Base-by-base conservation (phyloP, 179 eudicot species). In the Beta macrorhiza region DNA sequence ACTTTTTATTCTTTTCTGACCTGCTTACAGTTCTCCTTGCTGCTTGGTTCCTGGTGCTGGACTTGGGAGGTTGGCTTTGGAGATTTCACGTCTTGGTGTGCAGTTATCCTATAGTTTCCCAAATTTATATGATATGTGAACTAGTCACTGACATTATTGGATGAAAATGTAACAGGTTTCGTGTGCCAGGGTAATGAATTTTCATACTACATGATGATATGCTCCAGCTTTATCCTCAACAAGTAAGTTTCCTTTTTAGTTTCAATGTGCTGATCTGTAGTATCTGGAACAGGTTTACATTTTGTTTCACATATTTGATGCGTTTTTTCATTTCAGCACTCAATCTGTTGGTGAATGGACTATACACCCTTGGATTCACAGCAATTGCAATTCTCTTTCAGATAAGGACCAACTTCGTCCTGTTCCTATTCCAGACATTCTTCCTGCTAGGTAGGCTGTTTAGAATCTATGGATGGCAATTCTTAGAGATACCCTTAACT, bases 1-100 rank as follows among this genome's bases (percentile, higher is more conserved):
- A 64, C 47, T 47, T 67, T 64, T 44, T 58, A 9, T 51, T 73
- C 15, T 44, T 61, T 67, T 68, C 25, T 10, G 65, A 42, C 61
- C 57, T 74, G 73, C 52, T 79, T 72, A 59, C 83, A 96, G 98
- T 74, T 96, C 98, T 80, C 99, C 97, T 79, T 80, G 92, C 84
- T 96, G 99, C 87, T 88, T 96, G 84, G 96, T 96, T 83, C 99
- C 99, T 87, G 99, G 99, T 84, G 99, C 99, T 89, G 99, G 99
- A 83, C 97, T 96, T 83, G 99, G 99, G 79, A 91, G 99, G 87
- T 84, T 96, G 87, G 99, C 99, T 75, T 89, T 96, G 89, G 99
- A 96, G 83, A 96, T 96, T 85, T 96, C 99, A 75, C 83, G 93
- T 75, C 89, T 90, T 72, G 99, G 99, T 96, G 81, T 87, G 93